phyloP scores from a whole-genome alignment of 2,329 filamentous ascomycete genomes.

The Trichoderma sp. region DNA sequence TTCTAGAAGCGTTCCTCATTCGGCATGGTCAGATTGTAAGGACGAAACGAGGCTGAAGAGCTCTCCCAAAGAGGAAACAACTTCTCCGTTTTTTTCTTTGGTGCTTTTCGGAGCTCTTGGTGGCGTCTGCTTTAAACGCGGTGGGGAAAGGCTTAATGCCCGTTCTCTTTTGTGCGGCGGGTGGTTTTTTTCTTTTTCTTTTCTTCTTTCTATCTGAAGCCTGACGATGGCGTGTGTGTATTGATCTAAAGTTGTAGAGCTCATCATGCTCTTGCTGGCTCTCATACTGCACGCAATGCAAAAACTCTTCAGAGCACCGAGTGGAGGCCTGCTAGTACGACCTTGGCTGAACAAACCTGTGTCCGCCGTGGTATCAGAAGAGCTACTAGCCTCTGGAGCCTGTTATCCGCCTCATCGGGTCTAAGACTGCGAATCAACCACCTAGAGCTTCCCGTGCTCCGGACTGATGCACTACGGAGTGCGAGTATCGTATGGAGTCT shows the following conservation, averaged over 20 bases:
- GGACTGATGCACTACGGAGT: neutral
- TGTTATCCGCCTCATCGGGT: conserved; percentile 1
- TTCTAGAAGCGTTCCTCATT: conserved; percentile 5
- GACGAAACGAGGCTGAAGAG: conserved; percentile 20
- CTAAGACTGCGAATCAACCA: neutral
- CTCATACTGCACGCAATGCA: neutral
- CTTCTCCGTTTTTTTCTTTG: neutral
- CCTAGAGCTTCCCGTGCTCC: neutral
- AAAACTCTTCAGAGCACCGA: neutral
- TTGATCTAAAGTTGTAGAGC: neutral
- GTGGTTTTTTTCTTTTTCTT: neutral
- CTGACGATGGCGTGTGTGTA: neutral
- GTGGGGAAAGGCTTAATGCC: neutral
- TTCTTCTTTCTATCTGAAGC: neutral
- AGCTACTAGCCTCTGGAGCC: neutral
- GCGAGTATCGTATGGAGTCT: neutral
- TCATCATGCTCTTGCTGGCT: neutral
- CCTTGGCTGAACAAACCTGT: neutral
- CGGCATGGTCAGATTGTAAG: neutral
- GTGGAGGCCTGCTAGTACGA: neutral
- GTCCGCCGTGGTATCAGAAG: neutral
- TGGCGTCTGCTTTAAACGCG: neutral
- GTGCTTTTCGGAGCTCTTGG: neutral
- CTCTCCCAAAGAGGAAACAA: conserved; percentile 9
- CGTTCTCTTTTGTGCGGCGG: neutral